Base-by-base conservation (phyloP, 1,284 basidiomycete species). In the Chalciporus piperatoides region DNA sequence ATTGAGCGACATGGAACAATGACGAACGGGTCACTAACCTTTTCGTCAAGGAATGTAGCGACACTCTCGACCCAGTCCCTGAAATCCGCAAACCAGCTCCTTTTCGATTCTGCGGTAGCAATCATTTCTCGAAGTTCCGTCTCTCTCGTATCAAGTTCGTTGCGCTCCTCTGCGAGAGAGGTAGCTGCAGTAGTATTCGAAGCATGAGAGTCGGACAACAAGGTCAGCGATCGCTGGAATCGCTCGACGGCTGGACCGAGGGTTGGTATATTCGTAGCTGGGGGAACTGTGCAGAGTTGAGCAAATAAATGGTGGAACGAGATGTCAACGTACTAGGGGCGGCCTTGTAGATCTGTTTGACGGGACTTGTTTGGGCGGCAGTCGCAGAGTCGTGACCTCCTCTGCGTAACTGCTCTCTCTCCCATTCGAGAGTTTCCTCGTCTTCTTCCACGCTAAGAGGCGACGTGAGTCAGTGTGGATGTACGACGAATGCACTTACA, bases 351-450 rank as follows among this genome's bases (percentile, higher is more conserved):
- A 76, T 72, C 44, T 76, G 72, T 55, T 84, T 83, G 25, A 61
- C 59, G 51, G 69, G 64, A 14, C 62, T 51, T 17, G 49, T 64
- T 51, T 55, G 69, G 44, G 49, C 63, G 54, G 33, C 45, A 4
- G 60, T 56, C 17, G 69, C 59, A 19, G 61, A 57, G 48, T 76
- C 78, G 4, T 73, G 58, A 15, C 84, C 91, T 6, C 88, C 90
- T 54, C 92, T 76, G 25, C 86, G 80, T 11, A 91, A 75, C 65
- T 97, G 93, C 46, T 90, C 90, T 57, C 81, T 78, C 63, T 97
- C 93, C 95, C 94, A 97, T 70, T 93, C 89, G 17, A 78, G 72
- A 1, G 85, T 84, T 68, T 97, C 94, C 62, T 97, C 94, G 47
- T 92, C 92, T 52, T 89, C 82, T 53, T 88, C 90, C 57, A 85